Conservation (phyloP, 306 rosid genomes). For the Vachellia pachyceras region DNA sequence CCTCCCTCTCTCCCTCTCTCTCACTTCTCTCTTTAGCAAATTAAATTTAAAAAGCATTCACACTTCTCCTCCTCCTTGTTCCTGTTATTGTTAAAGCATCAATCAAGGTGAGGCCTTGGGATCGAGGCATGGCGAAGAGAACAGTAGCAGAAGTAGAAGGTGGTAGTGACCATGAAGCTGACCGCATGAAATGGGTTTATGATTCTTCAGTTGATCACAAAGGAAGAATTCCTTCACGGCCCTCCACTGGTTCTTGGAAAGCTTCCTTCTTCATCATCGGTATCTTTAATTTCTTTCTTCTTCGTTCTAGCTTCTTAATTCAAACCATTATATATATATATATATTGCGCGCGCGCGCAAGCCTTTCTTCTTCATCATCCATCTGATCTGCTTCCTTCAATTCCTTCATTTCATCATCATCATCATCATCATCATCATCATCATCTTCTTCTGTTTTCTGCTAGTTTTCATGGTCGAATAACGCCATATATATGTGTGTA, state of each 20-base stretch:
- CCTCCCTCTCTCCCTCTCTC: not conserved
- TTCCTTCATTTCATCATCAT: no score
- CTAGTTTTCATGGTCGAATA: not conserved
- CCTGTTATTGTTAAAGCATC: not conserved
- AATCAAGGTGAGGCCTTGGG: not conserved
- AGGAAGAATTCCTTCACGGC: constrained; percentile 60
- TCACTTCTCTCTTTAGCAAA: not conserved
- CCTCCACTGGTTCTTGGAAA: constrained; percentile 53
- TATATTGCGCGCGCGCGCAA: no score
- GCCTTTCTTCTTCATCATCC: no score
- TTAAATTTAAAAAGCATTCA: no score
- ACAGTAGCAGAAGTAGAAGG: not conserved
- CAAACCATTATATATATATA: no score
- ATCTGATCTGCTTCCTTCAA: no score
- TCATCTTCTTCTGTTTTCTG: no score
- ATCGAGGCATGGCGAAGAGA: not conserved
- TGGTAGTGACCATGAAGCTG: constrained; percentile 6
- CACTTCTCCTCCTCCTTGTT: not conserved
- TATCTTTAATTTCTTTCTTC: no score
- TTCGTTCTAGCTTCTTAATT: no score
- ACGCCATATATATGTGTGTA: no score
- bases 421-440: not conserved
- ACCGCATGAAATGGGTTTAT: constrained; percentile 51
- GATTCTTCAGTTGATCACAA: constrained; percentile 69
- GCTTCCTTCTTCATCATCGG: no score